Evolutionary conservation across 164 flowering plant species (phyloP), one percentile per base, ranked within the genome.

Genomic region (Echeveria elegans): DNA sequence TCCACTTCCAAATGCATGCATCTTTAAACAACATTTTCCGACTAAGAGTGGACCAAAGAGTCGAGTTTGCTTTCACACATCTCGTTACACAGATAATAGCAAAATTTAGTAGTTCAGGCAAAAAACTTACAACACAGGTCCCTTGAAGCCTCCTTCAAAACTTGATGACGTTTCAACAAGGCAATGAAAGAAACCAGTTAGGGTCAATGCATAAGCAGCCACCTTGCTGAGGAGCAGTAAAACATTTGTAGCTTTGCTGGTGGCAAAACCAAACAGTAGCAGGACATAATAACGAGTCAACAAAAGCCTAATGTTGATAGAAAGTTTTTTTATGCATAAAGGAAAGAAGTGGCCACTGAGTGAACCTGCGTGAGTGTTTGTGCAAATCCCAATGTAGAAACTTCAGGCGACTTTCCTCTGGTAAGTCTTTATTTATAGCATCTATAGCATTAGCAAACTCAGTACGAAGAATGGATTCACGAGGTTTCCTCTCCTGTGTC

Each of bases 361-460:
- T 69, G 63, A 37, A 95, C 99, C 87, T 85, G 72, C 86, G 84
- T 30, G 85, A 81, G 72, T 85, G 84, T 80, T 85, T 92, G 79
- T 85, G 82, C 8, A 95, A 85, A 83, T 95, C 99, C 97, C 95
- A 92, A 73, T 92, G 97, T 68, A 90, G 88, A 66, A 92, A 95
- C 72, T 74, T 92, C 34, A 95, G 76, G 66, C 85, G 92, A 58
- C 80, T 81, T 71, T 87, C 96, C 72, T 77, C 89, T 0, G 86
- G 68, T 53, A 90, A 77, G 72, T 86, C 91, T 75, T 82, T 88
- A 73, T 95, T 95, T 66, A 95, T 87, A 29, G 72, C 69, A 65
- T 83, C 91, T 77, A 95, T 92, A 19, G 99, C 98, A 81, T 80
- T 82, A 63, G 88, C 96, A 81, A 92, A 95, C 75, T 90, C 99